These are phyloP conservation scores for Agarophyton chilense DNA, from an alignment of 23 red algal species.

Conservation along the genomic window DNA sequence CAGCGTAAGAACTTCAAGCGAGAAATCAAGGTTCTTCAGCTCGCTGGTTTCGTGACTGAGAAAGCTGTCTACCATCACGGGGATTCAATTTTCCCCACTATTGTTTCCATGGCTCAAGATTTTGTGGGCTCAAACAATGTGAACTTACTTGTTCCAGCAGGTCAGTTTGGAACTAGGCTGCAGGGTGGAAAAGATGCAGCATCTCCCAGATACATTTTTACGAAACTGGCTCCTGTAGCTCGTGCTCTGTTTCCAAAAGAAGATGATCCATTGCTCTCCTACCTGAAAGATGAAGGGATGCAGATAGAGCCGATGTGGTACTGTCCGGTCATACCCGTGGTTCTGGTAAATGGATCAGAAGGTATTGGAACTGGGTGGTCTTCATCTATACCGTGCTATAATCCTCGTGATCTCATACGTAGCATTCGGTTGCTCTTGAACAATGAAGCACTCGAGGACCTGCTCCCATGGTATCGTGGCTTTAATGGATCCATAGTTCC, in stretches of 20 bases:
- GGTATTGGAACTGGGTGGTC: constrained; percentile 99
- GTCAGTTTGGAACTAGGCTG: constrained; percentile 98
- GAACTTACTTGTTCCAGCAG: constrained; percentile 84
- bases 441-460: constrained; percentile 26
- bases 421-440: constrained; percentile 72
- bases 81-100: constrained; percentile 92
- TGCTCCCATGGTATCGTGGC: constrained; percentile 92
- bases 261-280: constrained; percentile 87
- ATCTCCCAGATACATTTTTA: constrained; percentile 96
- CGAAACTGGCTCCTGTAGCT: constrained; percentile 83
- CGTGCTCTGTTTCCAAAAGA: constrained; percentile 79
- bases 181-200: constrained; percentile 96
- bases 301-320: constrained; percentile 87
- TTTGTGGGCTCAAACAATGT: constrained; percentile 96
- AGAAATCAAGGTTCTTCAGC: constrained; percentile 98
- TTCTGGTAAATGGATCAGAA: constrained; percentile 96
- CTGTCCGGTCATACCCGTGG: constrained; percentile 88
- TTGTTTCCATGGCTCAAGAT: constrained; percentile 92
- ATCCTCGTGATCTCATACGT: constrained; percentile 85
- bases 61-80: constrained; percentile 98
- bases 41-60: constrained; percentile 96
- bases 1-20: constrained; percentile 71
- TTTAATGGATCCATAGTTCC: constrained; percentile 77
- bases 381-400: constrained; percentile 90
- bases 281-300: constrained; percentile 89